Conservation (phyloP, 2,329 filamentous ascomycete species). For the Corniculantispora saksenae region DNA sequence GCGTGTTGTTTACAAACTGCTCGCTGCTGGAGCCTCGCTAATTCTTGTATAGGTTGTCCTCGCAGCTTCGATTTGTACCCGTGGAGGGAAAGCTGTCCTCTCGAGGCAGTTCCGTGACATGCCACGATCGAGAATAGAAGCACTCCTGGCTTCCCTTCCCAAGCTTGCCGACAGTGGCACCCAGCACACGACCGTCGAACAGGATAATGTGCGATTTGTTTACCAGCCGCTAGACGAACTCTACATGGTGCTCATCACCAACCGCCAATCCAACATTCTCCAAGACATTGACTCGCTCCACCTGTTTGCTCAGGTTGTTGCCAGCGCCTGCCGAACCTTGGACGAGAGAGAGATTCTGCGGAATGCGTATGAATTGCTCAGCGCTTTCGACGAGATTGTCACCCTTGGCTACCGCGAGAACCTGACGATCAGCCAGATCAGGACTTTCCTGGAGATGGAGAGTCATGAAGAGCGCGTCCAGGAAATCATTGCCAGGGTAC, state of each 20-base stretch:
- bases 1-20: slow-evolving; percentile 22
- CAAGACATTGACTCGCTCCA: slow-evolving; percentile 99
- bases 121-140: slow-evolving; percentile 94
- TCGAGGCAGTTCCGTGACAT: slow-evolving; percentile 98
- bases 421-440: slow-evolving; percentile 93
- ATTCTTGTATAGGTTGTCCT: slow-evolving; percentile 78
- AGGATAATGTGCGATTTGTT: slow-evolving; percentile 99
- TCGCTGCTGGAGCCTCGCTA: slow-evolving; percentile 22
- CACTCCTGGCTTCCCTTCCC: slow-evolving; percentile 92
- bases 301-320: slow-evolving; percentile 95
- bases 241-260: slow-evolving; percentile 99
- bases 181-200: slow-evolving; percentile 97
- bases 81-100: slow-evolving; percentile 96
- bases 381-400: slow-evolving; percentile 95
- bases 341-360: slow-evolving; percentile 94
- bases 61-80: slow-evolving; percentile 97
- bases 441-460: slow-evolving; percentile 99
- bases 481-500: slow-evolving; percentile 89
- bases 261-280: slow-evolving; percentile 97
- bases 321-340: slow-evolving; percentile 91
- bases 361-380: slow-evolving; percentile 94
- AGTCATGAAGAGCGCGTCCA: slow-evolving; percentile 98
- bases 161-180: slow-evolving; percentile 95
- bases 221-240: slow-evolving; percentile 99
- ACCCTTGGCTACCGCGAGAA: slow-evolving; percentile 96